These are phyloP conservation scores for Phytophthora megakarya DNA, from an alignment of 352 stramenopile species.

Conservation along the genomic window DNA sequence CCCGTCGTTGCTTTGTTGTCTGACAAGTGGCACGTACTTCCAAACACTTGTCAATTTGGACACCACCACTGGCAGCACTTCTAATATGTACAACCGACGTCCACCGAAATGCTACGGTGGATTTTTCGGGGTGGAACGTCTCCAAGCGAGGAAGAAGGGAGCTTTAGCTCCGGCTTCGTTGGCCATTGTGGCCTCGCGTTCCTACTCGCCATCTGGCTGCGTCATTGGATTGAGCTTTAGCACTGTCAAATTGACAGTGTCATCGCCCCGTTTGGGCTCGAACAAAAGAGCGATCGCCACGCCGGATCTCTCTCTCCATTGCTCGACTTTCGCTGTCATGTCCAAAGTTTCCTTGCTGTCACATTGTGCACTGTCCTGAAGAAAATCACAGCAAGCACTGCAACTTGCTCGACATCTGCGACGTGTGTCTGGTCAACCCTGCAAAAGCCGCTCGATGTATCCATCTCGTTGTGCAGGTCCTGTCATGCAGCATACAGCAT, in stretches of 20 bases:
- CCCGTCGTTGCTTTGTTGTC: conserved; percentile 20
- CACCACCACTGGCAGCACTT: too few species aligned
- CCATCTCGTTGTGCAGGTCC: too few species aligned
- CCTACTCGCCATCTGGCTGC: conserved; percentile 18
- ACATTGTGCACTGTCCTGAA: neutral
- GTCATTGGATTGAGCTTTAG: too few species aligned
- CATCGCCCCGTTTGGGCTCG: conserved; percentile 20
- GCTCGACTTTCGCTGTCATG: neutral
- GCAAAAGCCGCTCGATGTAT: neutral
- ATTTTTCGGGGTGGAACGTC: conserved; percentile 28
- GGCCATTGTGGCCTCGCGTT: conserved; percentile 19
- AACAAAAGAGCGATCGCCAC: conserved; percentile 27
- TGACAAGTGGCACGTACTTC: conserved; percentile 18
- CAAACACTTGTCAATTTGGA: conserved; percentile 3
- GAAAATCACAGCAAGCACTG: neutral
- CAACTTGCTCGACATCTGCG: conserved; percentile 3
- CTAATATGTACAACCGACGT: neutral
- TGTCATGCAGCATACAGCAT: too few species aligned
- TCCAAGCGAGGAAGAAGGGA: neutral
- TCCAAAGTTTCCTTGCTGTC: neutral
- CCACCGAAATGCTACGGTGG: conserved; percentile 29
- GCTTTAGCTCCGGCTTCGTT: neutral
- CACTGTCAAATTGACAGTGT: too few species aligned
- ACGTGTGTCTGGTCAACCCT: conserved; percentile 10
- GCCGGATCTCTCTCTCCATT: conserved; percentile 20